Evolutionary conservation across 2,329 filamentous ascomycete genomes (phyloP).

Genomic region (Grosmannia serpens): DNA sequence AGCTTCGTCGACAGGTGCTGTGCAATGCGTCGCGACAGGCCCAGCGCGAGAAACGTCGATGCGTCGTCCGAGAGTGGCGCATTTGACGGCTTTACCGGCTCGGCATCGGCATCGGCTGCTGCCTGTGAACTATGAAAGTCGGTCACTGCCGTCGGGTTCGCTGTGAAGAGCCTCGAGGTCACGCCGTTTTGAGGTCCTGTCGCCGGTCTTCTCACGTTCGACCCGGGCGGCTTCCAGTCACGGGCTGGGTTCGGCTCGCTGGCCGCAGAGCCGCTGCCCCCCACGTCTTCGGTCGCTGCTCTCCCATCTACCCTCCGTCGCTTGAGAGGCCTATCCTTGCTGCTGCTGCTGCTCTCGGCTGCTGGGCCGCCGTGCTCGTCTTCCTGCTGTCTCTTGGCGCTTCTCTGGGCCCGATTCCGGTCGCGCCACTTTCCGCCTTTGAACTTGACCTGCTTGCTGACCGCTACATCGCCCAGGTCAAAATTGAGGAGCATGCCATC

Average conservation of each 20-base stretch:
- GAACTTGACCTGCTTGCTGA: conserved; percentile 54
- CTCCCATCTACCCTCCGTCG: conserved; percentile 16
- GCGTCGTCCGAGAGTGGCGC: conserved; percentile 76
- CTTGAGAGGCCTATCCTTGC: conserved; percentile 13
- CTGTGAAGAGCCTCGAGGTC: conserved; percentile 85
- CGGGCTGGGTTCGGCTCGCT: background rate
- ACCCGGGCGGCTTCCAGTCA: background rate
- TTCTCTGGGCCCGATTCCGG: conserved; percentile 67
- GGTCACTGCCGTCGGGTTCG: conserved; percentile 66
- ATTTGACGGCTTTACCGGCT: conserved; percentile 64
- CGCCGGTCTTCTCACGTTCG: background rate
- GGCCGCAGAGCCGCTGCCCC: background rate
- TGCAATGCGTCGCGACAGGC: conserved; percentile 69
- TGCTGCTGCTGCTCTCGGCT: background rate
- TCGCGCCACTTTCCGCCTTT: conserved; percentile 93
- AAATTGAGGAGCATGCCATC: conserved; percentile 95
- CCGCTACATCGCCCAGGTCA: conserved; percentile 56
- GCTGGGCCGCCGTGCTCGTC: background rate
- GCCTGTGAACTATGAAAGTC: conserved; percentile 32
- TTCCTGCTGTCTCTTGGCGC: conserved; percentile 20
- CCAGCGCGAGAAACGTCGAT: conserved; percentile 76
- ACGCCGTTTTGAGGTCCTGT: conserved; percentile 28
- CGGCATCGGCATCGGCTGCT: conserved; percentile 35
- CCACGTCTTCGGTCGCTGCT: conserved; percentile 10
- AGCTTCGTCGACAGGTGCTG: conserved; percentile 77